phyloP scores from a whole-genome alignment of 495 filamentous ascomycete species.

The Aspergillus asperescens region DNA sequence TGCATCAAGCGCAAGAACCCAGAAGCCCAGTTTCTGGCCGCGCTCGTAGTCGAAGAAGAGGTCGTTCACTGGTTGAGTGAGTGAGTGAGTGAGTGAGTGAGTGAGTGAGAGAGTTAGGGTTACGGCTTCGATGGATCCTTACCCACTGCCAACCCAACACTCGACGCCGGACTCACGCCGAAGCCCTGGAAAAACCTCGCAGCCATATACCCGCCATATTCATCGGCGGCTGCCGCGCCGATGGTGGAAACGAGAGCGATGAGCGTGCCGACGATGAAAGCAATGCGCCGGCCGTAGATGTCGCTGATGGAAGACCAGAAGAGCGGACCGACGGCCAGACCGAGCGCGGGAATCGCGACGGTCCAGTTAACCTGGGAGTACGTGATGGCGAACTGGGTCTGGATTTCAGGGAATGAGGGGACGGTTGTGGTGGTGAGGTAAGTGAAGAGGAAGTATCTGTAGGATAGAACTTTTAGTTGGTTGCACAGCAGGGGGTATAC shows the following conservation, averaged over 20 bases:
- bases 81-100: too few relatives aligned
- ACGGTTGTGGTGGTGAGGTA: conserved; percentile 60
- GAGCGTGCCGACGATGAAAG: conserved; percentile 51
- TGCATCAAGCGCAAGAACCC: conserved; percentile 55
- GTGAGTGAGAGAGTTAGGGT: too few relatives aligned
- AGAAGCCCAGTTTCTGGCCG: conserved; percentile 57
- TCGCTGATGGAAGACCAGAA: conserved; percentile 55
- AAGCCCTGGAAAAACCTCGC: conserved; percentile 59
- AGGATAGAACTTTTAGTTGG: too few relatives aligned
- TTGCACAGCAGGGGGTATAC: neutral
- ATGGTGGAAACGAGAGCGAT: conserved; percentile 51
- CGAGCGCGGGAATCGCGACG: conserved; percentile 56
- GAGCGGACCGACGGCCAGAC: conserved; percentile 53
- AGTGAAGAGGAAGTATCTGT: conserved; percentile 60
- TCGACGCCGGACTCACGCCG: conserved; percentile 53
- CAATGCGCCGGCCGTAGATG: conserved; percentile 51
- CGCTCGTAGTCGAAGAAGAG: conserved; percentile 59
- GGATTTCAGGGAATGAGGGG: conserved; percentile 51
- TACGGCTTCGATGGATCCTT: conserved; percentile 5
- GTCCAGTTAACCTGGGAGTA: conserved; percentile 59
- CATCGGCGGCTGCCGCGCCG: conserved; percentile 43
- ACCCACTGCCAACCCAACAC: conserved; percentile 57
- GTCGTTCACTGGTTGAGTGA: conserved; percentile 29
- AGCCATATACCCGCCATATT: conserved; percentile 51
- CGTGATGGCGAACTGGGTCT: conserved; percentile 43